Evolutionary conservation across 2,329 filamentous ascomycete species (phyloP).

Genomic region (Fusarium fracticaudum): DNA sequence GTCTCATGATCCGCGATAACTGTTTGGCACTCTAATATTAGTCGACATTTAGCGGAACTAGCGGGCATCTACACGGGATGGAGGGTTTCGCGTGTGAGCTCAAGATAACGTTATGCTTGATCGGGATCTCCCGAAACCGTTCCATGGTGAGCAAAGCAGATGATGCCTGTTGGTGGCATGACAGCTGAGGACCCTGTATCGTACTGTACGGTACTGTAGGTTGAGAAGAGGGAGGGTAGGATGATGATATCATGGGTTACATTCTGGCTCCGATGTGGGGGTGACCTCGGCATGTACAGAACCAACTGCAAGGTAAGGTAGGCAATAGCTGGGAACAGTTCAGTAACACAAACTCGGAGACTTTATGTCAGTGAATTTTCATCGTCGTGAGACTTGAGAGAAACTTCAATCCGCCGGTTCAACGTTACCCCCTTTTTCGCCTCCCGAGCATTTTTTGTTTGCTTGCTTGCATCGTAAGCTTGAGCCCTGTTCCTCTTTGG

Average conservation of each 20-base stretch:
- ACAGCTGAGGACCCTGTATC: constrained; percentile 19
- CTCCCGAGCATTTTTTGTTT: neutral
- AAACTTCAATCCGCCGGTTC: neutral
- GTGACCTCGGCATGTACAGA: constrained; percentile 10
- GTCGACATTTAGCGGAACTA: constrained; percentile 7
- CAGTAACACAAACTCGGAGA: constrained; percentile 4
- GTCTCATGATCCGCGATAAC: constrained; percentile 11
- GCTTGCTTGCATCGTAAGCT: neutral
- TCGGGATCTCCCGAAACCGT: constrained; percentile 33
- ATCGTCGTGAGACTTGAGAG: constrained; percentile 4
- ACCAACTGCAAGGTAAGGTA: neutral
- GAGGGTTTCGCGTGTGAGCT: neutral
- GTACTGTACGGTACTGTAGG: neutral
- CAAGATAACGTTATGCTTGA: constrained; percentile 7
- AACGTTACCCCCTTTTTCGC: neutral
- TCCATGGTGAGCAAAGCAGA: constrained; percentile 21
- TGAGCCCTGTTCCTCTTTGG: constrained; percentile 13
- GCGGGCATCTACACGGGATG: neutral
- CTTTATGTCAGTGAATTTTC: neutral
- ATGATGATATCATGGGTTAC: constrained; percentile 43
- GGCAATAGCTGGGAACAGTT: neutral
- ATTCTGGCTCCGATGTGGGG: constrained; percentile 20
- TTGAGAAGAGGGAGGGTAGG: constrained; percentile 29
- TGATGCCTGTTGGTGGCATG: constrained; percentile 38
- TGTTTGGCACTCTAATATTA: neutral